Conservation (phyloP, 2,329 filamentous ascomycete genomes). For the Ceratocystiopsis brevicomis region DNA sequence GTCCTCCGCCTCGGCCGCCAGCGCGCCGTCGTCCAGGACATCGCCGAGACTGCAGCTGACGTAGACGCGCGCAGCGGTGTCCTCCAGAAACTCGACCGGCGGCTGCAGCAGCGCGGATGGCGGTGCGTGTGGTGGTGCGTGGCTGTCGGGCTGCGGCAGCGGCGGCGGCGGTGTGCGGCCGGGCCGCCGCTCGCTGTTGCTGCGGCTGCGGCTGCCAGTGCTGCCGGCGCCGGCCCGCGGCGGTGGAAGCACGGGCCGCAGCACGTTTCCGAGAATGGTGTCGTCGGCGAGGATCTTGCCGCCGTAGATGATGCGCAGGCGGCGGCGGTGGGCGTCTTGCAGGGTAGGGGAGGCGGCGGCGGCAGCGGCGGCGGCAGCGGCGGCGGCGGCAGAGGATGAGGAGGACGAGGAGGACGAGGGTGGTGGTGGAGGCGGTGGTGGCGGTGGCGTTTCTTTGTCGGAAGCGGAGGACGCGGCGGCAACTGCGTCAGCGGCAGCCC, state of each 20-base stretch:
- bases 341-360: slow-evolving; percentile 1
- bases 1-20: slow-evolving; percentile 30
- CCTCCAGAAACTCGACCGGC: neutral
- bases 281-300: slow-evolving; percentile 70
- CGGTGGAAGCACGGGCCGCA: slow-evolving; percentile 43
- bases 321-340: slow-evolving; percentile 28
- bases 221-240: slow-evolving; percentile 19
- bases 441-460: neutral
- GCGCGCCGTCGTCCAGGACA: slow-evolving; percentile 46
- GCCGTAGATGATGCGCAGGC: slow-evolving; percentile 75
- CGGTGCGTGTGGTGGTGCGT: too few relatives aligned
- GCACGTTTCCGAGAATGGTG: slow-evolving; percentile 45
- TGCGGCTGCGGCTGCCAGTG: neutral
- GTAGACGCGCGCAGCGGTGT: slow-evolving; percentile 51
- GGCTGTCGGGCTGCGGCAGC: neutral
- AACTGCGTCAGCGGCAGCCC: slow-evolving; percentile 15
- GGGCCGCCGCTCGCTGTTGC: slow-evolving; percentile 9
- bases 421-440: neutral
- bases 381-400: neutral
- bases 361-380: slow-evolving; percentile 36
- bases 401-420: neutral
- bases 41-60: slow-evolving; percentile 87
- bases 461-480: slow-evolving; percentile 20
- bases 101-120: neutral
- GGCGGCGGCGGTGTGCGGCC: slow-evolving; percentile 9